These are phyloP conservation scores for Physcomitrium patens DNA, from an alignment of 225 moss, liverwort and hornwort species.

Conservation along the genomic window DNA sequence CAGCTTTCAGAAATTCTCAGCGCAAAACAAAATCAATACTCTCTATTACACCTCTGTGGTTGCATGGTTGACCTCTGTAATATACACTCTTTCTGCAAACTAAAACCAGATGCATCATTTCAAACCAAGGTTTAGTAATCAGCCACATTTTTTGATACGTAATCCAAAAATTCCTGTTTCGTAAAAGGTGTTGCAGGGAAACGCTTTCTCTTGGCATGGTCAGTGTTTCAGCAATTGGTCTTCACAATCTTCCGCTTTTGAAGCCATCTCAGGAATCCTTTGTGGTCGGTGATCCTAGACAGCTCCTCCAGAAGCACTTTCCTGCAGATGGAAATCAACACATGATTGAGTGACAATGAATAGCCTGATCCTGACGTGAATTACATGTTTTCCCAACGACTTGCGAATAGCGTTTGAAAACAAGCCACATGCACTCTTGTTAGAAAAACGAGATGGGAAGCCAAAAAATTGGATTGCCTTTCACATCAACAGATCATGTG, in stretches of 20 bases:
- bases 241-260: slow-evolving; percentile 72
- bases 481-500: background rate
- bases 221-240: slow-evolving; percentile 48
- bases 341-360: slow-evolving; percentile 4
- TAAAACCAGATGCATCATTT: slow-evolving; percentile 31
- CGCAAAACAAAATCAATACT: slow-evolving; percentile 9
- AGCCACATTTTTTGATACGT: slow-evolving; percentile 36
- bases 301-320: slow-evolving; percentile 66
- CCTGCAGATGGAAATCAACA: slow-evolving; percentile 40
- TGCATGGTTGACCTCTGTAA: slow-evolving; percentile 43
- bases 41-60: slow-evolving; percentile 28
- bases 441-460: background rate
- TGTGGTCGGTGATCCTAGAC: slow-evolving; percentile 68
- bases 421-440: background rate
- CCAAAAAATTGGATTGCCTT: background rate
- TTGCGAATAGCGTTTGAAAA: background rate
- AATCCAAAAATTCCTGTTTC: slow-evolving; percentile 27
- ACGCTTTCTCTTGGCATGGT: slow-evolving; percentile 1
- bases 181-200: slow-evolving; percentile 14
- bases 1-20: slow-evolving; percentile 24
- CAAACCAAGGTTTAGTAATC: slow-evolving; percentile 20
- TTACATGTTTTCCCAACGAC: background rate
- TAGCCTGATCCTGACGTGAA: background rate
- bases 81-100: slow-evolving; percentile 42
- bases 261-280: slow-evolving; percentile 66